Conservation (phyloP, 352 stramenopile species). For the Phytophthora citrophthora region DNA sequence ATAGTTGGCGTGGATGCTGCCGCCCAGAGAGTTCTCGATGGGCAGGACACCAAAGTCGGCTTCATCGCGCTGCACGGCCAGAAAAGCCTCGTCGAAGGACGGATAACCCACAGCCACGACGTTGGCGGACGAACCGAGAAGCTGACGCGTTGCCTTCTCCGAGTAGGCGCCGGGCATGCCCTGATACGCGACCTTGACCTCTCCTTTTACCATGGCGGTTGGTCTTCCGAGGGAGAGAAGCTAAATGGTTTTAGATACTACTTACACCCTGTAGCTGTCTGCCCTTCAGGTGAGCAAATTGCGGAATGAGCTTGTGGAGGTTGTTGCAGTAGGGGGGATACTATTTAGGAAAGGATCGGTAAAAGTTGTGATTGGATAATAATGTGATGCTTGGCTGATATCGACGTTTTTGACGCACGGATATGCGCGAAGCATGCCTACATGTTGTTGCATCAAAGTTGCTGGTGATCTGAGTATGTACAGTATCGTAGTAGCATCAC, state of each 20-base stretch:
- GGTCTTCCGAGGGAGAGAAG: neutral
- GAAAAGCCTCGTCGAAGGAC: slow-evolving; percentile 59
- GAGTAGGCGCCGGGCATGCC: slow-evolving; percentile 97
- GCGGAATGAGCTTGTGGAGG: slow-evolving; percentile 4
- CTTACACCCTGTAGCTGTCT: neutral
- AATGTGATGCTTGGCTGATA: neutral
- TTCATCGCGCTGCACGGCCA: slow-evolving; percentile 79
- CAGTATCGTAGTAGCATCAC: no score
- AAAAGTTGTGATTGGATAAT: neutral
- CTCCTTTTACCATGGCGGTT: slow-evolving; percentile 27
- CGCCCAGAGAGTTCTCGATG: slow-evolving; percentile 95
- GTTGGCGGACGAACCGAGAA: slow-evolving; percentile 73
- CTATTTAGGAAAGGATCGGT: slow-evolving; percentile 6
- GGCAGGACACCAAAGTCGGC: slow-evolving; percentile 95
- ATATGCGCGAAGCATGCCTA: no score
- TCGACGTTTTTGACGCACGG: neutral
- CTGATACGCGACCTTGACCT: slow-evolving; percentile 95
- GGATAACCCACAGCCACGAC: slow-evolving; percentile 70
- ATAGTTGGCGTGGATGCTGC: slow-evolving; percentile 98
- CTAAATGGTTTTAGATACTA: neutral
- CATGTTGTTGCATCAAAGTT: neutral
- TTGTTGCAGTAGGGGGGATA: slow-evolving; percentile 3
- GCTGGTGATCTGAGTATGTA: no score
- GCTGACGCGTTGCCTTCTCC: slow-evolving; percentile 95
- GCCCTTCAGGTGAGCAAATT: neutral